Base-by-base conservation (phyloP, 208 protist genomes). In the Phytomonas sp. region DNA sequence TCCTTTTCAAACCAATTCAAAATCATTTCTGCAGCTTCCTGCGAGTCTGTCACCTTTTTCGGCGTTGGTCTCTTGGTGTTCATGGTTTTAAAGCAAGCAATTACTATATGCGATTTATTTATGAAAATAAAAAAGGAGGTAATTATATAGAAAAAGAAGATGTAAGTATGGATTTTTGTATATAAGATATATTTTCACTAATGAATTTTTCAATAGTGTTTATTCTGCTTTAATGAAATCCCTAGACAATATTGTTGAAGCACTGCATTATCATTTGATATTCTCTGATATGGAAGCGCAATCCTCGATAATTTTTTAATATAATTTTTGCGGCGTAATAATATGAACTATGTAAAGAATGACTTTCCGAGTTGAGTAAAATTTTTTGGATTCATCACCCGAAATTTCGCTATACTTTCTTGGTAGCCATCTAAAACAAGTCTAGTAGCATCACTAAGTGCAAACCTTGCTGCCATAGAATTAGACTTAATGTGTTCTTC, bases 1-100 rank as follows among this genome's bases (percentile, higher is more conserved):
- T 90, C 77, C n/a, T 73, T 78, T 74, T 93, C 80, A 78, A 96
- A 94, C 88, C 91, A 96, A 29, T 84, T 81, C 37, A 86, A 36
- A 36, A 92, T 80, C 36, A 87, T 36, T 61, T 62, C 66, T 14
- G 66, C 66, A 2, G 79, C 85, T 56, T 84, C 74, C 12, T 79
- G 70, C 1, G 73, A 74, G 42, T 91, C 86, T 60, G 78, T 90
- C 40, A 80, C 72, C 37, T 84, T 84, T n/a, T 78, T 82, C 12
- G 80, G 80, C 6, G 45, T 56, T 12, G 73, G 49, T 30, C 77
- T 86, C 60, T 74, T 84, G n/a, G 59, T 67, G 29, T 56, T 69
- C 74, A 82, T 84, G 36, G 10, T 19, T 23, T 56, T 56, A 56
- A 56, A 26, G 19, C 45, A 26, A 56, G 23, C 45, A 56, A 56